These are phyloP conservation scores for Puccinia coronata DNA, from an alignment of 1,284 basidiomycete genomes.

Conservation along the genomic window DNA sequence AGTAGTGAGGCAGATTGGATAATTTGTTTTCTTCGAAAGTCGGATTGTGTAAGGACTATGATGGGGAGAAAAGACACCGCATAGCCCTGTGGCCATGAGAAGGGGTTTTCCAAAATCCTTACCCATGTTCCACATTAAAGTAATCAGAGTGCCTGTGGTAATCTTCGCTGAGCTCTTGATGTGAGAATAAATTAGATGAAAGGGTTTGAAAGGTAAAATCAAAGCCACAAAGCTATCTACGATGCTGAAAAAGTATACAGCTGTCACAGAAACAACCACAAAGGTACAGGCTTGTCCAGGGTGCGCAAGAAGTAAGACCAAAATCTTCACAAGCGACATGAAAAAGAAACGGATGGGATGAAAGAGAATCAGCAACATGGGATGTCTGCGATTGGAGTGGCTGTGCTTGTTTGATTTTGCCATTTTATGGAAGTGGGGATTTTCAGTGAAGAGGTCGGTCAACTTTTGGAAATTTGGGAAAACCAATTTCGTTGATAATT, in stretches of 20 bases:
- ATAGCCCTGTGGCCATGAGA: not conserved
- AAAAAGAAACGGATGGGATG: not conserved
- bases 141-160: not conserved
- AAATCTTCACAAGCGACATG: not conserved
- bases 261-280: not conserved
- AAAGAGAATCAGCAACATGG: not conserved
- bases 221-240: not conserved
- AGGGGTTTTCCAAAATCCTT: not conserved
- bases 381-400: not conserved
- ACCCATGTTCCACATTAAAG: not conserved
- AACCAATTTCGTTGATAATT: too few species aligned
- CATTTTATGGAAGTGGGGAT: not conserved
- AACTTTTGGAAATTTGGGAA: too few species aligned
- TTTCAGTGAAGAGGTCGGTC: slow-evolving; percentile 2
- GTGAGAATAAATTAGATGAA: not conserved
- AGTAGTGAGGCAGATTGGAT: not conserved
- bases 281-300: not conserved
- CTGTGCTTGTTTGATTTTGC: not conserved
- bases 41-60: not conserved
- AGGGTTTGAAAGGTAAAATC: slow-evolving; percentile 7
- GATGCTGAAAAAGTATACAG: not conserved
- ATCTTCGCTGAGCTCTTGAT: not conserved
- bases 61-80: not conserved
- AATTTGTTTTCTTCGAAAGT: not conserved
- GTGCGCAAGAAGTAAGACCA: not conserved